phyloP scores from a whole-genome alignment of 768 basidiomycete species.

The Pisolithus orientalis region DNA sequence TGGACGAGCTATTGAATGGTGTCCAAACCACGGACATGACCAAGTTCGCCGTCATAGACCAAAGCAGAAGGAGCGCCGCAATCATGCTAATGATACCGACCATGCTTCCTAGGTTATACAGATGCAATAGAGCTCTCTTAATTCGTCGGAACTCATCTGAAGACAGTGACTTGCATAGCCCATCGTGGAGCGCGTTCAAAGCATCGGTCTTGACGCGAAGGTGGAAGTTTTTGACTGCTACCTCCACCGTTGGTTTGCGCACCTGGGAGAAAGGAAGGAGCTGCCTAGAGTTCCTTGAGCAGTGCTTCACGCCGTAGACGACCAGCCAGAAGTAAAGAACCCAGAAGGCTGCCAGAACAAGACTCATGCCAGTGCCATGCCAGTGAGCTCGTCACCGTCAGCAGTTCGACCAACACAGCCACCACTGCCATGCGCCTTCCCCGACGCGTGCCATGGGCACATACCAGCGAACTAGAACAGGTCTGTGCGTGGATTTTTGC shows the following conservation, averaged over 20 bases:
- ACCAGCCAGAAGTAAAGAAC: slow-evolving; percentile 18
- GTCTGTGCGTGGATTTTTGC: slow-evolving; percentile 71
- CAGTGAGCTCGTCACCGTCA: not conserved
- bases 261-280: slow-evolving; percentile 16
- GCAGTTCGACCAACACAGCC: slow-evolving; percentile 1
- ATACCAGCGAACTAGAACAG: slow-evolving; percentile 63
- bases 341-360: slow-evolving; percentile 15
- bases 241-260: slow-evolving; percentile 14
- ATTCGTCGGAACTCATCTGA: slow-evolving; percentile 20
- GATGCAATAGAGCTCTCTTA: slow-evolving; percentile 21
- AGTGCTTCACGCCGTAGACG: slow-evolving; percentile 21
- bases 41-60: slow-evolving; percentile 27
- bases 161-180: slow-evolving; percentile 31
- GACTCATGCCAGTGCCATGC: slow-evolving; percentile 18
- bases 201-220: slow-evolving; percentile 41
- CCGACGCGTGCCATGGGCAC: slow-evolving; percentile 75
- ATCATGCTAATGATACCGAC: slow-evolving; percentile 45
- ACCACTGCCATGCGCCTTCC: slow-evolving; percentile 51
- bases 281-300: slow-evolving; percentile 8
- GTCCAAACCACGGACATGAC: slow-evolving; percentile 10
- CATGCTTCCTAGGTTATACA: slow-evolving; percentile 49
- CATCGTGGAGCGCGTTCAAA: slow-evolving; percentile 46
- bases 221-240: slow-evolving; percentile 22
- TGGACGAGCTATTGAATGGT: not conserved
- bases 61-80: slow-evolving; percentile 32